Evolutionary conservation across 352 stramenopile species (phyloP).

Genomic region (Phytophthora gonapodyides): DNA sequence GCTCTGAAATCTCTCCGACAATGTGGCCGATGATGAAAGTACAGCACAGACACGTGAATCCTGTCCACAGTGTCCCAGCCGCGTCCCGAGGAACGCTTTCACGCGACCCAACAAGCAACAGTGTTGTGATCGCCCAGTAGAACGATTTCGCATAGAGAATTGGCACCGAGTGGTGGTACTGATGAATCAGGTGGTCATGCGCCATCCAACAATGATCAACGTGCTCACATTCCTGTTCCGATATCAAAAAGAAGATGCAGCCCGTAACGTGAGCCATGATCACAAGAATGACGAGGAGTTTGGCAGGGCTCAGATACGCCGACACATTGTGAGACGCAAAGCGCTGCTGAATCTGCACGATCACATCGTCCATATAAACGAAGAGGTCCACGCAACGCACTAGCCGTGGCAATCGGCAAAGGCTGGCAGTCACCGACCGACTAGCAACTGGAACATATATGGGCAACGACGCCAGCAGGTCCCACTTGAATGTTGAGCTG

Average conservation of each 20-base stretch:
- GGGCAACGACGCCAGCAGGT: conserved; percentile 62
- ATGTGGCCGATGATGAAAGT: conserved; percentile 82
- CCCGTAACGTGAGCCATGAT: conserved; percentile 58
- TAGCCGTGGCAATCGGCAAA: conserved; percentile 62
- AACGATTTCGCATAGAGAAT: conserved; percentile 70
- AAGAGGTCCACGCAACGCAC: conserved; percentile 61
- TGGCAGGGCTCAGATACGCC: conserved; percentile 68
- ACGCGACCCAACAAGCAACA: conserved; percentile 61
- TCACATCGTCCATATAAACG: conserved; percentile 61
- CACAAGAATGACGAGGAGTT: conserved; percentile 69
- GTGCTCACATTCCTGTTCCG: conserved; percentile 54
- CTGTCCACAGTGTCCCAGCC: conserved; percentile 61
- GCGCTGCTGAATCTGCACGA: conserved; percentile 69
- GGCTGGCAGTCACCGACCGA: conserved; percentile 33
- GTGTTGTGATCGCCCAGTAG: conserved; percentile 74
- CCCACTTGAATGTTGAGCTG: conserved; percentile 51
- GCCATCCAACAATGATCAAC: conserved; percentile 60
- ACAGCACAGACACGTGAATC: conserved; percentile 56
- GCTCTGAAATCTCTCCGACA: conserved; percentile 73
- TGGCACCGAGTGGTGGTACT: conserved; percentile 57
- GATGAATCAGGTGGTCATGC: conserved; percentile 66
- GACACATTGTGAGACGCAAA: conserved; percentile 73
- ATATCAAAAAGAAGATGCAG: conserved; percentile 79
- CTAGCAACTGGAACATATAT: conserved; percentile 38
- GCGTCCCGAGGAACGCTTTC: conserved; percentile 58